Evolutionary conservation across 352 stramenopile genomes (phyloP).

Genomic region (Phytophthora sojae): DNA sequence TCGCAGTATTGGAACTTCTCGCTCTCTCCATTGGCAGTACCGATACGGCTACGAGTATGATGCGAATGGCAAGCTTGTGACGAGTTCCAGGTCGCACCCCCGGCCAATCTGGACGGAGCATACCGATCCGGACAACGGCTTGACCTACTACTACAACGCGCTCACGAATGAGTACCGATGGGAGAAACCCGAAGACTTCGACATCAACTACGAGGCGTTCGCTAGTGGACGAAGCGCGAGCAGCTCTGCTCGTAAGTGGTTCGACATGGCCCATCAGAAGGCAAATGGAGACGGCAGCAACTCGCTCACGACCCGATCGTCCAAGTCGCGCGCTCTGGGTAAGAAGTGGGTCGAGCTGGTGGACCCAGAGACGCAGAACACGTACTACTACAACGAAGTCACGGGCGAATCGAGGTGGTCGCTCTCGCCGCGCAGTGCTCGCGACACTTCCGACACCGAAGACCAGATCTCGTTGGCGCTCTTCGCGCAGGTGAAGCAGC

Average conservation of each 20-base stretch:
- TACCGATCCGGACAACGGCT: constrained; percentile 51
- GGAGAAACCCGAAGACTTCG: constrained; percentile 75
- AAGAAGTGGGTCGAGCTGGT: constrained; percentile 88
- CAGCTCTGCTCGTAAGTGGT: constrained; percentile 72
- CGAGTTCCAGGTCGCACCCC: constrained; percentile 25
- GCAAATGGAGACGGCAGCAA: constrained; percentile 27
- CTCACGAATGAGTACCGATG: constrained; percentile 83
- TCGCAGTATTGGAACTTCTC: constrained; percentile 33
- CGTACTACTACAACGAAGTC: constrained; percentile 94
- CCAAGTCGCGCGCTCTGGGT: constrained; percentile 54
- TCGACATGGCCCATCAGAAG: constrained; percentile 44
- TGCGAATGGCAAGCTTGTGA: constrained; percentile 43
- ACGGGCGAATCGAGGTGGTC: constrained; percentile 90
- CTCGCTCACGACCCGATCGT: constrained; percentile 40
- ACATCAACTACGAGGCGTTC: constrained; percentile 60
- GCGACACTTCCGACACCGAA: constrained; percentile 51
- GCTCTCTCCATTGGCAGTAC: constrained; percentile 79
- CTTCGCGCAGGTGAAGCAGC: constrained; percentile 54
- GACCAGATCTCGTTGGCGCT: constrained; percentile 73
- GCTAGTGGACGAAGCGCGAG: constrained; percentile 43
- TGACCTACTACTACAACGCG: constrained; percentile 75
- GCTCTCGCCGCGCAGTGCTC: constrained; percentile 74
- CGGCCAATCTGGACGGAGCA: constrained; percentile 77
- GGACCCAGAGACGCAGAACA: constrained; percentile 78
- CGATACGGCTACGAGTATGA: constrained; percentile 80